These are phyloP conservation scores for Rickenella mellea DNA, from an alignment of 768 basidiomycete genomes.

Conservation along the genomic window DNA sequence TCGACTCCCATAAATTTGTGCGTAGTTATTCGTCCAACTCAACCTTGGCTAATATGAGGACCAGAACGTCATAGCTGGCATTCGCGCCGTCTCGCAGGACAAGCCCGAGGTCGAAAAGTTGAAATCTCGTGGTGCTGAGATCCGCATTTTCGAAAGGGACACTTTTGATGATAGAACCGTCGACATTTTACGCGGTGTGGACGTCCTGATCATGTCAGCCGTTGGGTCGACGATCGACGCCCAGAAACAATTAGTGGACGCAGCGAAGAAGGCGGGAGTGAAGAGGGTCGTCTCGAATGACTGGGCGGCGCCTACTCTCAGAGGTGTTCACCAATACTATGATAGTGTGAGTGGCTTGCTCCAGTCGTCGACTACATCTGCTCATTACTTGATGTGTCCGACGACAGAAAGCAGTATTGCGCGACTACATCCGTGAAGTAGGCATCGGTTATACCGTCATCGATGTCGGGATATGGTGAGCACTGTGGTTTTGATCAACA, in stretches of 20 bases:
- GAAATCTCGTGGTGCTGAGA: conserved; percentile 10
- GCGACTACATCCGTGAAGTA: conserved; percentile 14
- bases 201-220: conserved; percentile 10
- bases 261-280: conserved; percentile 14
- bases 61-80: conserved; percentile 7
- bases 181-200: conserved; percentile 10
- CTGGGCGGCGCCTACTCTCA: conserved; percentile 9
- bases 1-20: not conserved
- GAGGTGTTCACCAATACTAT: conserved; percentile 6
- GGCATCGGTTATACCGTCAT: conserved; percentile 20
- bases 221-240: not conserved
- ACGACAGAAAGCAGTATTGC: conserved; percentile 18
- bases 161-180: conserved; percentile 8
- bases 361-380: not conserved
- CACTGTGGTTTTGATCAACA: not conserved
- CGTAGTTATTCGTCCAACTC: not conserved
- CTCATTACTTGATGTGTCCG: not conserved
- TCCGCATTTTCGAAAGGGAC: conserved; percentile 8
- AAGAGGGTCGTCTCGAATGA: conserved; percentile 16
- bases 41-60: not conserved
- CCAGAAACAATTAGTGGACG: conserved; percentile 12
- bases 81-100: conserved; percentile 10
- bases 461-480: conserved; percentile 24
- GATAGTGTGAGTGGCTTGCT: conserved; percentile 7
- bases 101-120: conserved; percentile 10